Conservation (phyloP, 2,329 filamentous ascomycete genomes). For the Penicillium sclerotigenum region DNA sequence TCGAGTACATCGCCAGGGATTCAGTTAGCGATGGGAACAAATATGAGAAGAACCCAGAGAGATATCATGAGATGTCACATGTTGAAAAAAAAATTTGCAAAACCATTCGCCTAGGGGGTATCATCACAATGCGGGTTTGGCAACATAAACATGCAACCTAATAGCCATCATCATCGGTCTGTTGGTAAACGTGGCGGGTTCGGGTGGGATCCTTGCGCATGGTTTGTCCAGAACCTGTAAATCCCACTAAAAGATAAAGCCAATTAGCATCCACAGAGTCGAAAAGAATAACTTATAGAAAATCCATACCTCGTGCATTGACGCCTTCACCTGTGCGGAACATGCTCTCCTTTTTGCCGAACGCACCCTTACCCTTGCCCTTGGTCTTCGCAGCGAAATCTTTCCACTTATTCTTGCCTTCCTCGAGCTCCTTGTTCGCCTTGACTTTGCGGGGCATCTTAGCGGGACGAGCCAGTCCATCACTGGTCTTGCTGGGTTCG, state of each 20-base stretch:
- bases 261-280: conserved; percentile 23
- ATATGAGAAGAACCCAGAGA: conserved; percentile 11
- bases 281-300: neutral
- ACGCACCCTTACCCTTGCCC: conserved; percentile 66
- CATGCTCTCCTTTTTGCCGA: conserved; percentile 90
- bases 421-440: conserved; percentile 87
- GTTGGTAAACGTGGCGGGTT: conserved; percentile 79
- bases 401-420: conserved; percentile 90
- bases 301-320: conserved; percentile 69
- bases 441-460: conserved; percentile 77
- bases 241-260: conserved; percentile 65
- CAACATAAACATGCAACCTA: conserved; percentile 17
- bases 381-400: conserved; percentile 77
- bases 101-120: conserved; percentile 6
- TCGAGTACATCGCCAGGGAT: conserved; percentile 26
- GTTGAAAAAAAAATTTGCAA: conserved; percentile 12
- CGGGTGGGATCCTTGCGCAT: conserved; percentile 91
- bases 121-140: conserved; percentile 3
- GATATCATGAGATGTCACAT: conserved; percentile 12
- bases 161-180: conserved; percentile 65
- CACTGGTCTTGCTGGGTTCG: conserved; percentile 61
- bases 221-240: conserved; percentile 88
- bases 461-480: conserved; percentile 56
- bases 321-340: conserved; percentile 87
- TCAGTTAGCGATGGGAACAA: conserved; percentile 30